Base-by-base conservation (phyloP, 345 rosid species). In the Boechera retrofracta region DNA sequence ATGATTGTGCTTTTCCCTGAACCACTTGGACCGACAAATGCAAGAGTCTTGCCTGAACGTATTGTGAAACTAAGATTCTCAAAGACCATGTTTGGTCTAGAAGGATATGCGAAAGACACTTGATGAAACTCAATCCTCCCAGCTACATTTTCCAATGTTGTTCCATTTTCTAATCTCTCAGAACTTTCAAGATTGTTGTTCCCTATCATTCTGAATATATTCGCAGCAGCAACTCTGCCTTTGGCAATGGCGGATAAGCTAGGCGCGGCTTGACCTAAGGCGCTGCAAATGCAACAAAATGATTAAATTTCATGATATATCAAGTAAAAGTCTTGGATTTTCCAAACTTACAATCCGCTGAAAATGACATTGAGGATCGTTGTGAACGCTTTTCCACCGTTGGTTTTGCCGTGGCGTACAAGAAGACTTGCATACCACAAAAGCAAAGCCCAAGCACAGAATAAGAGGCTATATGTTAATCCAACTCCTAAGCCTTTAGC, bases 1-100 rank as follows among this genome's bases (percentile, higher is more conserved):
- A 91, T 85, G 77, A 89, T 81, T 21, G 93, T 93, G 80, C 97
- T 91, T 84, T 93, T 91, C 59, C 97, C 98, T 5, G 98, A 89
- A 36, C 98, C 98, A 36, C 98, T 93, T 1, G 93, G 92, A 73
- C 98, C 98, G 4, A 91, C 95, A 71, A 89, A 75, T 1, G 95
- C 97, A 74, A 83, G 77, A 0, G 87, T 91, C 79, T 87, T 84
- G 75, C 92, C 90, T 29, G 98, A 87, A 68, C 48, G 67, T 31
- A 91, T 59, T 6, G 86, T 74, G 69, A 93, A 87, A 86, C 89
- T 88, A 76, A 93, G 80, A 66, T 83, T 82, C 60, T 91, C 91
- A 24, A 93, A 86, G 33, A 91, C 85, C 83, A 69, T 69, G 56
- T 80, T 69, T 21, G 89, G 83, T 42, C 96, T 76, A 3, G 92